These are phyloP conservation scores for Taxillus chinensis DNA, from an alignment of 164 flowering plant genomes.

Conservation along the genomic window DNA sequence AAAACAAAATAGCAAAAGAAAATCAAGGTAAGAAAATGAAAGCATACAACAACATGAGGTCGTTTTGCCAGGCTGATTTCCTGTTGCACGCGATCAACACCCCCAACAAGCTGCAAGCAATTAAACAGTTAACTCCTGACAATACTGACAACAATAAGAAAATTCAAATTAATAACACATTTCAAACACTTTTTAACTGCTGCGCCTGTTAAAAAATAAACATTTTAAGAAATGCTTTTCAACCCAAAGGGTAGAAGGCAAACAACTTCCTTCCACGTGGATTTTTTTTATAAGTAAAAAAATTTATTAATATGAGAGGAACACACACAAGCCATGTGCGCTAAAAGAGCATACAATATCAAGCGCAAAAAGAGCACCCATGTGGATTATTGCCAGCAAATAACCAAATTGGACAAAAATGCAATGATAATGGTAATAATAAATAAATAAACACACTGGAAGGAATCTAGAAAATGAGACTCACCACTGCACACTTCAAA, in stretches of 20 bases:
- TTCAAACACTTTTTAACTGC: too few relatives aligned
- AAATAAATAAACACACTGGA: not conserved
- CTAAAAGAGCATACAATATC: too few relatives aligned
- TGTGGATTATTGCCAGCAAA: too few relatives aligned
- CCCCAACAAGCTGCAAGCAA: slow-evolving; percentile 74
- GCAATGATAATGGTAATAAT: not conserved
- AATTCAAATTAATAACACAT: too few relatives aligned
- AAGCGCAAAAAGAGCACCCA: too few relatives aligned
- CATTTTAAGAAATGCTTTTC: too few relatives aligned
- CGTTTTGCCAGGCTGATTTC: slow-evolving; percentile 54
- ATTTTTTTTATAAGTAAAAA: too few relatives aligned
- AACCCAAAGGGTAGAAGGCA: too few relatives aligned
- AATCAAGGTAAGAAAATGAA: not conserved
- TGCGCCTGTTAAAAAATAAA: too few relatives aligned
- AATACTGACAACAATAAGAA: not conserved
- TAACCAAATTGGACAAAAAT: not conserved
- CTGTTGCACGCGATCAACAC: slow-evolving; percentile 64
- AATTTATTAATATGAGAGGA: too few relatives aligned
- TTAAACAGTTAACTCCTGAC: not conserved
- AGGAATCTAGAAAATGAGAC: slow-evolving; percentile 12
- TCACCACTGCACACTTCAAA: slow-evolving; percentile 74
- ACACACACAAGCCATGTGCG: too few relatives aligned
- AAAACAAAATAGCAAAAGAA: not conserved
- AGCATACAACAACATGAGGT: slow-evolving; percentile 80
- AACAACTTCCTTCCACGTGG: too few relatives aligned